Base-by-base conservation (phyloP, 2,329 filamentous ascomycete species). In the Akanthomyces uredinophilus region DNA sequence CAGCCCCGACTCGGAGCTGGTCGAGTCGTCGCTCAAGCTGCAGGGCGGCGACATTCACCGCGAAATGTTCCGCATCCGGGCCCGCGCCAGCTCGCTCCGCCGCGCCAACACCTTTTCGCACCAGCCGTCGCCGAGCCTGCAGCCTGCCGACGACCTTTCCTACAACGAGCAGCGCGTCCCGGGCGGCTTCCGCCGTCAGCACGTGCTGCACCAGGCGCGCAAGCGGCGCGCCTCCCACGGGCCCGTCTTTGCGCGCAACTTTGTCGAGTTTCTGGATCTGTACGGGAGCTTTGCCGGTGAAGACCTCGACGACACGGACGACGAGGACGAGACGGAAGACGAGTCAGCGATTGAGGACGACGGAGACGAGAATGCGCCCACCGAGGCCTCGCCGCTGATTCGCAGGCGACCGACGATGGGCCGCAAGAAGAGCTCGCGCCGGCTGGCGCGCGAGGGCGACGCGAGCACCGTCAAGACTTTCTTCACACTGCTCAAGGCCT, bases 11-110 rank as follows among this genome's bases (percentile, higher is more conserved):
- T 64, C 66, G n/a, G 64, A 63, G 14, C 2, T 63, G 16, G 29
- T 74, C 39, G 73, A 77, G 61, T 91, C 88, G 1, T 92, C 90
- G 0, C 77, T 92, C 59, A 84, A 80, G 63, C 79, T 92, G 3
- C 89, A 89, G 69, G 90, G 90, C 57, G 90, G 90, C 46, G 90
- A 93, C 68, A 88, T 93, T 24, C 89, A 92, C 71, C 86, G 90
- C 39, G 88, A 91, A 68, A 82, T 93, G 39, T 93, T 90, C 81
- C 89, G 85, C 70, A 86, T 91, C 68, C 85, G 87, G 64, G 85
- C 86, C 18, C 79, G 85, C 44, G 75, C 73, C 35, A 72, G 46
- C 72, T 72, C 82, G 69, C 68, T 76, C 74, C 71, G 84, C 68
- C 83, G 89, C 65, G 80, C 89, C 18, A 82, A 83, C 59, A 91